Percentiles rank a stretch among this genome's conserved stretches.
phyloP scores from a whole-genome alignment of 163 green algal genomes.

The Trebouxiophyceae sp. region DNA sequence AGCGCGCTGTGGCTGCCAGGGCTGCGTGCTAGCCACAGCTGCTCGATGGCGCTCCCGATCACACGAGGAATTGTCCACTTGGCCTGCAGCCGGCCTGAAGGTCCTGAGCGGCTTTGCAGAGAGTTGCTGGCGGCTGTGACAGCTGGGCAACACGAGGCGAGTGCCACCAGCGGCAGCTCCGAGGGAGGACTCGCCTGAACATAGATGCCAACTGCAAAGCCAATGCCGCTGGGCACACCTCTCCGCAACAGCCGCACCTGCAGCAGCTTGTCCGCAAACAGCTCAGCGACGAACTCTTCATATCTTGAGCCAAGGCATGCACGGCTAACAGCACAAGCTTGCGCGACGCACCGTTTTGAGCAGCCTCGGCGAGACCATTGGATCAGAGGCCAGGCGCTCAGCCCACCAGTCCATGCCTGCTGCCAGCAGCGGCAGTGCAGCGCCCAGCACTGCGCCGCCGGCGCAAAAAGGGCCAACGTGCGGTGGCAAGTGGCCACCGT shows the following conservation, averaged over 20 bases:
- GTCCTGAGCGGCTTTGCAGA: neutral
- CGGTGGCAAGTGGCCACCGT: slow-evolving; percentile 34
- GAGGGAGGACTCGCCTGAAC: slow-evolving; percentile 7
- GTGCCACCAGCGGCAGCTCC: neutral
- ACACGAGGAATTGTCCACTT: slow-evolving; percentile 46
- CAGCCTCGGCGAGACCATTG: neutral
- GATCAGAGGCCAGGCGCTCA: neutral
- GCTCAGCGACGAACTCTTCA: too few species aligned
- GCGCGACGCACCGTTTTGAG: neutral
- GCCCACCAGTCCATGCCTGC: slow-evolving; percentile 7
- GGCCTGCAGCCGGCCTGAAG: slow-evolving; percentile 3
- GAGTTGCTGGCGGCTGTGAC: neutral
- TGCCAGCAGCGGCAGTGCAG: slow-evolving; percentile 19
- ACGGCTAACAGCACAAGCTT: too few species aligned
- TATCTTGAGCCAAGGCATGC: too few species aligned
- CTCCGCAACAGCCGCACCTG: slow-evolving; percentile 7
- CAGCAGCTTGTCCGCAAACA: too few species aligned
- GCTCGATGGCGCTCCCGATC: slow-evolving; percentile 16
- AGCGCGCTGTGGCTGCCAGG: slow-evolving; percentile 24
- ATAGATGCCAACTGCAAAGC: slow-evolving; percentile 50
- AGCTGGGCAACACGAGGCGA: neutral
- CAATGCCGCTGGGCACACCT: slow-evolving; percentile 34
- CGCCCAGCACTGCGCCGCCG: slow-evolving; percentile 18
- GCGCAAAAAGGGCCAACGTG: slow-evolving; percentile 35
- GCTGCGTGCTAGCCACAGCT: slow-evolving; percentile 24